Base-by-base conservation (phyloP, 176 grass and related monocot genomes). In the Carex myosuroides region DNA sequence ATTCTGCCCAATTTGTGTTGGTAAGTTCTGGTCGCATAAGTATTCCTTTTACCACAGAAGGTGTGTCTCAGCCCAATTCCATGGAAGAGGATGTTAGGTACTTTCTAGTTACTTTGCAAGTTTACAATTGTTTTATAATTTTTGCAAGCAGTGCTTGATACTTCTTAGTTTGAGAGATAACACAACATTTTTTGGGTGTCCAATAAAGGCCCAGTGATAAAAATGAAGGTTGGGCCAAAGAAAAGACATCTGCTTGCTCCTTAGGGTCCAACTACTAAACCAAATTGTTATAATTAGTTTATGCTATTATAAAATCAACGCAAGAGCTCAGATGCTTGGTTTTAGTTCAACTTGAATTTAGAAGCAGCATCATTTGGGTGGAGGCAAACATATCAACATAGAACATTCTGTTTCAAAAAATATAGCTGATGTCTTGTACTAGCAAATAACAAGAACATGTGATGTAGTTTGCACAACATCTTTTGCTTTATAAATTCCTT, bases 1-100 rank as follows among this genome's bases (percentile, higher is more conserved):
- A 83, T 32, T 89, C 83, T 66, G 89, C 91, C 88, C 93, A 93
- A 85, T 99, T 95, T 90, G 91, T 99, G 70, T 79, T 95, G 85
- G 85, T 86, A 61, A 91, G 81, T 87, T 92, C 91, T 46, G 20
- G 56, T 29, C 91, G 91, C 65, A 22, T 46, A 73, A 99, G 82
- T 88, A 56, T 95, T 81, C 91, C 93, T 55, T 91, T 93, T 85
- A 88, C 76, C 48, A 99, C 91, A 56, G 84, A 85, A 2, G 91
- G 87, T 62, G 71, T 70, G 48, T 83, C 29, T 3, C 86, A 98
- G 20, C 48, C 85, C 33, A 87, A 86, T 82, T 83, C 18, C 18
- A 58, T 88, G 17, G 92, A 95, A 33, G 37, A 85, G 0, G 83
- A 95, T 82, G 87, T 95, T 85, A 91, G 93, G 92, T 98, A 78